These are phyloP conservation scores for Oligophagozyma castellii DNA, from an alignment of 1,139 yeast species.

Conservation along the genomic window DNA sequence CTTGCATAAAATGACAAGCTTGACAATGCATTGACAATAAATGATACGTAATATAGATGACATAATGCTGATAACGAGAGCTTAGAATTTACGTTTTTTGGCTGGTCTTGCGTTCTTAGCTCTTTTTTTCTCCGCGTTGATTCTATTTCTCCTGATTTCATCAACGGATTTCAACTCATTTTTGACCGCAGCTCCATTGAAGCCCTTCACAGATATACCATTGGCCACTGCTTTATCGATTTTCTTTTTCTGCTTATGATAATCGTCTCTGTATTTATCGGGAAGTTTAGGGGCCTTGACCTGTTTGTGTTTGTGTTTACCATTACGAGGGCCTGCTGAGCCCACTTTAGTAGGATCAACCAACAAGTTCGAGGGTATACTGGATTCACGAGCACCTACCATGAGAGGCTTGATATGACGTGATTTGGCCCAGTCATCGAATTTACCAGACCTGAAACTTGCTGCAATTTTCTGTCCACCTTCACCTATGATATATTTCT, in stretches of 20 bases:
- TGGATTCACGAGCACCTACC: constrained; percentile 41
- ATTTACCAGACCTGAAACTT: constrained; percentile 78
- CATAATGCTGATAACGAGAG: too few species aligned
- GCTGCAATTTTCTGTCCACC: constrained; percentile 93
- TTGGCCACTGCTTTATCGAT: constrained; percentile 68
- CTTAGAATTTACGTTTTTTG: constrained; percentile 26
- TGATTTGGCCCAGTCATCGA: constrained; percentile 77
- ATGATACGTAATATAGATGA: too few species aligned
- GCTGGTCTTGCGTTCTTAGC: constrained; percentile 85
- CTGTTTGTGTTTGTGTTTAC: constrained; percentile 57
- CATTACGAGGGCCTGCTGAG: constrained; percentile 1
- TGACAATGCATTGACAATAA: too few species aligned
- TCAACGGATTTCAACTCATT: constrained; percentile 58
- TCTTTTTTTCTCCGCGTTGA: constrained; percentile 50
- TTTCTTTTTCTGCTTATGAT: constrained; percentile 67
- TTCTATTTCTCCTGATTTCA: constrained; percentile 69
- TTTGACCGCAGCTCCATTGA: constrained; percentile 32
- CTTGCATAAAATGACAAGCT: too few species aligned
- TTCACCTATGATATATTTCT: constrained; percentile 86
- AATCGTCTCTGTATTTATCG: constrained; percentile 82
- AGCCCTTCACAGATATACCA: constrained; percentile 68
- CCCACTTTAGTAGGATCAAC: constrained; percentile 18
- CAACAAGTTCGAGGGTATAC: constrained; percentile 20
- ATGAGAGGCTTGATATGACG: constrained; percentile 43
- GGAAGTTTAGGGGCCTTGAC: constrained; percentile 77